A percentile compares a stretch with the other conserved stretches of the same genome.
These are phyloP conservation scores for Xylaria sp. DNA, from an alignment of 2,329 filamentous ascomycete genomes.

Conservation along the genomic window DNA sequence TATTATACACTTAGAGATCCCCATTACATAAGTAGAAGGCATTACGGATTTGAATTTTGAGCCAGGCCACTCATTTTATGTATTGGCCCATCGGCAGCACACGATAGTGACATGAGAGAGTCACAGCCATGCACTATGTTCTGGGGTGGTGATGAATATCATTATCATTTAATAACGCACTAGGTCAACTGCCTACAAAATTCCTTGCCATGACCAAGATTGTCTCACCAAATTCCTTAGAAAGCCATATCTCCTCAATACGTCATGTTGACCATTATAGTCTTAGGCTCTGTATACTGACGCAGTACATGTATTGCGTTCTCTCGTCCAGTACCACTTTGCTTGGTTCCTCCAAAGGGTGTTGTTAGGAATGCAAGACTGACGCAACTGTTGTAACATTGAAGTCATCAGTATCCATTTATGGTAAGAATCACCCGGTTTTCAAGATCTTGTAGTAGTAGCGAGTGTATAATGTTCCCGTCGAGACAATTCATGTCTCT, in stretches of 20 bases:
- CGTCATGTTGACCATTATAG: conserved; percentile 57
- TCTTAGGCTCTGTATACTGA: conserved; percentile 61
- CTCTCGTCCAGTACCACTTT: conserved; percentile 61
- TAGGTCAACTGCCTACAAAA: background rate
- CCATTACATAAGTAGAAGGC: no score
- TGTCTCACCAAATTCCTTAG: background rate
- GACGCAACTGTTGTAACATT: conserved; percentile 42
- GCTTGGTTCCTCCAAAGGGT: conserved; percentile 63
- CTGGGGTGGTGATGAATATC: background rate
- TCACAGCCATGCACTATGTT: background rate
- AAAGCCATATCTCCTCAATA: conserved; percentile 23
- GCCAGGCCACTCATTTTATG: no score
- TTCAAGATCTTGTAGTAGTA: no score
- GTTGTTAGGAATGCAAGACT: conserved; percentile 52
- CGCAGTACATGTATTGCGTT: conserved; percentile 59
- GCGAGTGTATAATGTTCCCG: no score
- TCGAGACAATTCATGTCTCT: no score
- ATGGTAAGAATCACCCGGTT: no score
- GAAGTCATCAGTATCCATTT: no score
- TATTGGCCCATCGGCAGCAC: background rate
- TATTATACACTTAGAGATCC: no score
- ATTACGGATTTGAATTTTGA: no score
- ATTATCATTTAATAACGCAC: background rate
- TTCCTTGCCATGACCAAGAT: background rate
- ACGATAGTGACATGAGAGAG: background rate